Percentiles rank a stretch among this genome's conserved stretches.
Conservation (phyloP, 129 eudicot species). For the Tanacetum coccineum region DNA sequence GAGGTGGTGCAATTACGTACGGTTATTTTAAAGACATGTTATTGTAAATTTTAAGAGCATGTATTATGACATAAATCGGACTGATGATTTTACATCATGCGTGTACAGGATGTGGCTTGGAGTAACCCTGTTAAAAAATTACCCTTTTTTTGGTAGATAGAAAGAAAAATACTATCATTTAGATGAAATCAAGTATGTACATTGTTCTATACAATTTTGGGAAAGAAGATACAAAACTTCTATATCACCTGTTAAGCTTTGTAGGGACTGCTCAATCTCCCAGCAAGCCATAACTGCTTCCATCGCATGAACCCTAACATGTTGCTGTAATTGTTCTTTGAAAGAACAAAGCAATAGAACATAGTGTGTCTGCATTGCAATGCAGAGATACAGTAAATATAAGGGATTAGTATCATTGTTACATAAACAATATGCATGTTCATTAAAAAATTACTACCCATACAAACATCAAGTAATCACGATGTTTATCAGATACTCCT, state of each 20-base stretch:
- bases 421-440: neutral
- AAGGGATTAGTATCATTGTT: slow-evolving; percentile 4
- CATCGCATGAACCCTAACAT: slow-evolving; percentile 94
- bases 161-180: neutral
- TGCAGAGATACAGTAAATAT: slow-evolving; percentile 4
- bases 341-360: slow-evolving; percentile 82
- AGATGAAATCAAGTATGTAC: neutral
- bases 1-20: too few relatives aligned
- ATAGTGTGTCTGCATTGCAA: slow-evolving; percentile 69
- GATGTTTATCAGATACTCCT: neutral
- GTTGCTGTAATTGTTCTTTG: slow-evolving; percentile 86
- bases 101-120: neutral
- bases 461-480: neutral
- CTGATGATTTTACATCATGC: neutral
- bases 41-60: too few relatives aligned
- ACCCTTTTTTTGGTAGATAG: neutral
- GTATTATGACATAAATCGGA: neutral
- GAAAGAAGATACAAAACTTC: neutral
- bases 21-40: too few relatives aligned
- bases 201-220: neutral
- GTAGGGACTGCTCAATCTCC: slow-evolving; percentile 89
- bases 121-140: neutral
- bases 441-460: neutral
- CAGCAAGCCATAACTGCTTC: slow-evolving; percentile 98
- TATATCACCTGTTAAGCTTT: slow-evolving; percentile 75